These are phyloP conservation scores for Ophiostoma sp. DNA, from an alignment of 2,329 filamentous ascomycete genomes.

Conservation along the genomic window DNA sequence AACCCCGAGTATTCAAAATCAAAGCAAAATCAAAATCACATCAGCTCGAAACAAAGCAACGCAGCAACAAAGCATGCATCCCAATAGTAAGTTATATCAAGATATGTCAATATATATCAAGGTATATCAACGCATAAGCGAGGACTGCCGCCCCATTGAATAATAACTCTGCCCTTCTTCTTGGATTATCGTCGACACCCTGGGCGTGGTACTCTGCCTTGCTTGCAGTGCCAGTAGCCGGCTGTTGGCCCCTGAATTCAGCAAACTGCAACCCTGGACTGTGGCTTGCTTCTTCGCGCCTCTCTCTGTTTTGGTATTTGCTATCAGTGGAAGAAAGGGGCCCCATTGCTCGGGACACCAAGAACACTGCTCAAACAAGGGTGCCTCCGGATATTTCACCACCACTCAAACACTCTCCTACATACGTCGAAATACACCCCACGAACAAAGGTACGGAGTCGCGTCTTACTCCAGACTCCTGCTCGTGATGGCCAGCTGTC, in stretches of 20 bases:
- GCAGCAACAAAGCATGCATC: background rate
- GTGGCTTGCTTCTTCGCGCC: conserved; percentile 8
- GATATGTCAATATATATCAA: no score
- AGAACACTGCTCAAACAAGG: background rate
- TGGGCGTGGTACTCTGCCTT: background rate
- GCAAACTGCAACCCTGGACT: conserved; percentile 12
- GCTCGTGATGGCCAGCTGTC: no score
- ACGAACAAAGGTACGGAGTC: no score
- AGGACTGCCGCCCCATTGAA: background rate
- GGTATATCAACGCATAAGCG: no score
- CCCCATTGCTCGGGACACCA: conserved; percentile 12
- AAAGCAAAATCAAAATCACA: background rate
- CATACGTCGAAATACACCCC: no score
- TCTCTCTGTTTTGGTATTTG: background rate
- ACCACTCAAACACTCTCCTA: background rate
- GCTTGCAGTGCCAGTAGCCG: background rate
- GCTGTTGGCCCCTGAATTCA: conserved; percentile 13
- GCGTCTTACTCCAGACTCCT: no score
- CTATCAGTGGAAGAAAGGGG: conserved; percentile 5
- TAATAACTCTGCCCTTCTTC: background rate
- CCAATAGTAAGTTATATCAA: no score
- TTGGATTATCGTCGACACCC: conserved; percentile 1
- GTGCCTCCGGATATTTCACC: background rate
- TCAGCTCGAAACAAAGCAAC: background rate
- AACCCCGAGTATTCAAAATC: background rate